Base-by-base conservation (phyloP, 306 rosid species). In the Pterocarpus macrocarpus region DNA sequence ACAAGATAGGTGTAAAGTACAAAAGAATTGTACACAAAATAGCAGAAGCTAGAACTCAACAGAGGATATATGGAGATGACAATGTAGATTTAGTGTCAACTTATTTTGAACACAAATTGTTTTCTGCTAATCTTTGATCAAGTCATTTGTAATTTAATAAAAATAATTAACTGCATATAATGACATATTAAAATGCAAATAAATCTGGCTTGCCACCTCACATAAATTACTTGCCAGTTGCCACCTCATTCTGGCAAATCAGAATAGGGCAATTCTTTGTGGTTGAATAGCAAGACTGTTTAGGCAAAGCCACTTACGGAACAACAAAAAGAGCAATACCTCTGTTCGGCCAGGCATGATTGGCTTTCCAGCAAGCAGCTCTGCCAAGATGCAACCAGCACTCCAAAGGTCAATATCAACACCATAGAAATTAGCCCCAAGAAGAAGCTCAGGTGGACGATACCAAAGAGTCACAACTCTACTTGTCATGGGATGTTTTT, bases 391-490 rank as follows among this genome's bases (percentile, higher is more conserved):
- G 90, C 98, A 94, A 68, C 98, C 98, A 65, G 93, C 98, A 69
- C 98, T 94, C 98, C 98, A 94, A 44, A 94, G 91, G 84, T 94
- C 98, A 38, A 94, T 76, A 59, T 92, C 90, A 55, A 80, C 90
- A 64, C 94, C 91, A 38, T 94, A 94, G 45, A 36, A 71, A 22
- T 93, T 88, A 81, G 97, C 96, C 62, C 98, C 98, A 68, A 94
- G 97, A 82, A 94, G 95, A 81, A 94, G 92, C 85, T 94, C 98
- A 5, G 98, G 98, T 2, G 98, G 96, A 2, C 98, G 94, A 82
- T 94, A 94, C 98, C 98, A 94, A 38, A 94, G 97, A 34, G 98
- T 94, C 71, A 94, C 97, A 32, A 94, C 98, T 75, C 97, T 90
- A 84, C 96, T 94, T 17, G 98, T 94, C 98, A 94, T 86, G 30